Evolutionary conservation across 2,329 filamentous ascomycete species (phyloP).

Genomic region (Orbilia quercus): DNA sequence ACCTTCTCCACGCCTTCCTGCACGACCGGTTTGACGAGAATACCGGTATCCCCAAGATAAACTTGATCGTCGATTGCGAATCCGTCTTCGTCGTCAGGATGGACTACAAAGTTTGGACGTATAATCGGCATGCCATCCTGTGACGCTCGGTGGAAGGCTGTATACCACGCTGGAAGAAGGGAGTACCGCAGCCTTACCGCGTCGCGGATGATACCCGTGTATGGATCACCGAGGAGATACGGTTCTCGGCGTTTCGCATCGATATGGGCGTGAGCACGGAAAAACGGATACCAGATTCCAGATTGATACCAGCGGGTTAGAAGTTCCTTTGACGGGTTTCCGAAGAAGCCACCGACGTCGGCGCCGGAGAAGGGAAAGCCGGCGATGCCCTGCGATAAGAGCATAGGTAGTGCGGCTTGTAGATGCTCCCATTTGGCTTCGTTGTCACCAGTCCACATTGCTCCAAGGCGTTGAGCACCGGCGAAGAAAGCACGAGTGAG

Average conservation of each 20-base stretch:
- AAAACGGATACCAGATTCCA: conserved; percentile 97
- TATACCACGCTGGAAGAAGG: conserved; percentile 94
- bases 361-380: conserved; percentile 95
- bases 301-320: conserved; percentile 96
- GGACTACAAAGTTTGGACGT: conserved; percentile 90
- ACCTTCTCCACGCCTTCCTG: conserved; percentile 75
- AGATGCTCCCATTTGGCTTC: conserved; percentile 92
- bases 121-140: conserved; percentile 86
- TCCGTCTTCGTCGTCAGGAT: conserved; percentile 85
- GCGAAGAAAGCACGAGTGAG: conserved; percentile 93
- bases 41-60: conserved; percentile 86
- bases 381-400: conserved; percentile 88
- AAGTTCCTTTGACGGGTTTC: conserved; percentile 92
- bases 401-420: conserved; percentile 89
- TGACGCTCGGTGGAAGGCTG: conserved; percentile 90
- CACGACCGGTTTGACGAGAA: conserved; percentile 92
- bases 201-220: conserved; percentile 85
- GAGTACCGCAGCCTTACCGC: conserved; percentile 89
- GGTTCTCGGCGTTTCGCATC: conserved; percentile 94
- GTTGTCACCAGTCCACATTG: conserved; percentile 99
- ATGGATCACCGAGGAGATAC: conserved; percentile 85
- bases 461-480: conserved; percentile 86
- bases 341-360: conserved; percentile 97
- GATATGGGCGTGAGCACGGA: conserved; percentile 96
- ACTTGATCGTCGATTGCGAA: conserved; percentile 92